phyloP scores from a whole-genome alignment of 2,329 filamentous ascomycete species.

The Akanthomyces muscarius region DNA sequence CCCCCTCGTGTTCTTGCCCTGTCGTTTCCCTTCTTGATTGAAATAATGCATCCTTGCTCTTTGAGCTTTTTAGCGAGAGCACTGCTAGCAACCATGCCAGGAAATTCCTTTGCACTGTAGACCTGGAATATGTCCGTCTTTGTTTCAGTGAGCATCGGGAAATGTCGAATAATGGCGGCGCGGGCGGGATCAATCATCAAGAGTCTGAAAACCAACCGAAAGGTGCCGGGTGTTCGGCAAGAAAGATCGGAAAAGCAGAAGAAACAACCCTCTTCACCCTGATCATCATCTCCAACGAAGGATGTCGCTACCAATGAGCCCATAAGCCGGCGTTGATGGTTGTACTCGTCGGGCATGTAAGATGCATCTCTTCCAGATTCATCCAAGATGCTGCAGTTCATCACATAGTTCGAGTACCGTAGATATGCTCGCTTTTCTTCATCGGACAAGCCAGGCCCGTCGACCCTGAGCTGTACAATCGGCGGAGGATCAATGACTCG shows the following conservation, averaged over 20 bases:
- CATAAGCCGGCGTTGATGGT: slow-evolving; percentile 73
- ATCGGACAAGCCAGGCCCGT: slow-evolving; percentile 50
- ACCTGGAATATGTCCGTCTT: slow-evolving; percentile 73
- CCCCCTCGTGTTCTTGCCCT: slow-evolving; percentile 2
- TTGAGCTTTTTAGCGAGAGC: slow-evolving; percentile 69
- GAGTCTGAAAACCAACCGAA: slow-evolving; percentile 69
- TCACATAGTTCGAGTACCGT: slow-evolving; percentile 62
- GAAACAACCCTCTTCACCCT: slow-evolving; percentile 71
- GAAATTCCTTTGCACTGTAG: slow-evolving; percentile 81
- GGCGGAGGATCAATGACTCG: slow-evolving; percentile 80
- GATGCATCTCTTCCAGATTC: slow-evolving; percentile 66
- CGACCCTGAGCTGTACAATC: slow-evolving; percentile 69
- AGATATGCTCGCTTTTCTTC: slow-evolving; percentile 51
- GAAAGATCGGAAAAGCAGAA: slow-evolving; percentile 83
- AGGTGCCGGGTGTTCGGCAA: slow-evolving; percentile 72
- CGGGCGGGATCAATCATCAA: slow-evolving; percentile 64
- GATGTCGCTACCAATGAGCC: slow-evolving; percentile 73
- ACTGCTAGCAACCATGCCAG: slow-evolving; percentile 77
- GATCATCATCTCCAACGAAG: slow-evolving; percentile 72
- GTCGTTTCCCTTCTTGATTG: slow-evolving; percentile 82
- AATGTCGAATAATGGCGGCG: slow-evolving; percentile 43
- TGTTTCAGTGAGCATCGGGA: slow-evolving; percentile 47
- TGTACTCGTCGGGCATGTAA: slow-evolving; percentile 66
- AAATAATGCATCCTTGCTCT: slow-evolving; percentile 77
- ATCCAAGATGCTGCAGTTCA: slow-evolving; percentile 75